Evolutionary conservation across 2,329 filamentous ascomycete genomes (phyloP), one percentile per base, ranked within the genome.

Genomic region (Trichoderma sp.): DNA sequence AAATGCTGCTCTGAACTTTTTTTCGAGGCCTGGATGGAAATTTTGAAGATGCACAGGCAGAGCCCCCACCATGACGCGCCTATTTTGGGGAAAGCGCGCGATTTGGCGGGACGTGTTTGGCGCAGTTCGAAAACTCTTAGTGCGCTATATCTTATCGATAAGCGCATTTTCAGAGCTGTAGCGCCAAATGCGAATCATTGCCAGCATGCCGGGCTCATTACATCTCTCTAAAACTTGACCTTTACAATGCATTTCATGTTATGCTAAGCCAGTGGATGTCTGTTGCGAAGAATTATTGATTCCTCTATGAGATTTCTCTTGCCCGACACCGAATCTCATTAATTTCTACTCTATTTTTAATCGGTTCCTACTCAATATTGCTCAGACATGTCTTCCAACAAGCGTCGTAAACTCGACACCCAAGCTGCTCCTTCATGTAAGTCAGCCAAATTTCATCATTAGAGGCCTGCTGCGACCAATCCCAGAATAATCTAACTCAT

Each of bases 381-480:
- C 29, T 33, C 5, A 53, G 41, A 38, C 24, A 76, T 76, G 82
- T 81, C 83, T 33, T 79, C 81, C 73, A 80, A 80, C 73, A 84
- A 84, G 76, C 82, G 83, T 53, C 80, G 84, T 41, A 84, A 84
- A 77, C 62, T 85, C 18, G 84, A 83, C 33, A 75, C 79, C 16
- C 75, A 79, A 64, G 79, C 78, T 64, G 76, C 80, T 7, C 78
- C 82, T 60, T 80, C 81, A 72, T 78, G 83, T 85, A 77, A 80
- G 83, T 71, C 27, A 21, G 5, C 31, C 16, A n/a, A 6, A 21
- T 16, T 38, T n/a, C 38, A 21, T 29, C 41, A 31, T 27, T 35
- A 27, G n/a, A 72, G 7, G 18, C 27, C 11, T 24, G 3, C 8
- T 21, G 27, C 6, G 12, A 33, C 27, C 6, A 18, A 14, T 12